Evolutionary conservation across 257 asterid genomes (phyloP), one percentile per base, ranked within the genome.

Genomic region (Nicotiana tabacum): DNA sequence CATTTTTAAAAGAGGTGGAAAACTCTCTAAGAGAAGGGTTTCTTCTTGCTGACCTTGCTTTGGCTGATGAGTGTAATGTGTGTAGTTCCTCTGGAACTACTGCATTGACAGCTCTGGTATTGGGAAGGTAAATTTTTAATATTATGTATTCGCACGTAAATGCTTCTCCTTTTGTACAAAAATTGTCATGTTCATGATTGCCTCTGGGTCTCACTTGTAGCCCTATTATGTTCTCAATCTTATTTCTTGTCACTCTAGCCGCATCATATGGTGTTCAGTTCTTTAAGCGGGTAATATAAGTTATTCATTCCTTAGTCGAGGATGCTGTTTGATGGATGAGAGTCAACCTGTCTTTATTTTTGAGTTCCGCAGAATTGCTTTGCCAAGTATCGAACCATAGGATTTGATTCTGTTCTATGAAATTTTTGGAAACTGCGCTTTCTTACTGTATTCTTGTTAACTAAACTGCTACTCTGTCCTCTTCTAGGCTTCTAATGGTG

Each of bases 81-180:
- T 84, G 92, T 82, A 87, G 61, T 82, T 91, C 93, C 78, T 90
- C 93, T 1, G 97, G 95, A 83, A 91, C 95, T 18, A 92, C 97
- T 72, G 97, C 97, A 64, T 80, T 91, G 84, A 84, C 92, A 0
- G 95, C 92, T 67, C 90, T 92, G 64, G 64, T 91, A 2, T 39
- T 92, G 5, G 97, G 97, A 76, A 89, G 96, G 94, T 90, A 89
- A 21, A 18, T 6, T 55, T 18, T 58, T 89, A 83, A 58, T 18
- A n/a, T 87, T 90, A 39, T 86, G 89, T 87, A 86, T 83, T 17
- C 82, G 89, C 64, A 72, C n/a, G 10, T 16, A 58, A 58, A 17
- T 18, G 29, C 11, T 58, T 58, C 11, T 58, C 29, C 11, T 58
- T 18, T 18, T 18, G 29, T 58, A 58, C 29, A 58, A 58, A 58